These are phyloP conservation scores for Calocera cornea DNA, from an alignment of 768 basidiomycete genomes.

Conservation along the genomic window DNA sequence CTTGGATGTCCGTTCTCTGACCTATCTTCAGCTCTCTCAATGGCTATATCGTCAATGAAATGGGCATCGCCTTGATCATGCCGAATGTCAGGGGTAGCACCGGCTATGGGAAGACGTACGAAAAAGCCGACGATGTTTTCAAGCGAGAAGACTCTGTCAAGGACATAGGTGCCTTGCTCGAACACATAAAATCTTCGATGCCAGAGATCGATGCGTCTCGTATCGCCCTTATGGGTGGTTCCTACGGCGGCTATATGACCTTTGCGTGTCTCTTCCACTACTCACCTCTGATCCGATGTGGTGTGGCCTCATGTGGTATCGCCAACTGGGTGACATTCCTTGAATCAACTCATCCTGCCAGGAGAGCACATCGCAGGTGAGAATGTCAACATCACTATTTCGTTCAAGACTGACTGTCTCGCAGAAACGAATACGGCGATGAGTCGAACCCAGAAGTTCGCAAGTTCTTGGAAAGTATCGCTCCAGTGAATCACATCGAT, in stretches of 20 bases:
- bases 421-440: slow-evolving; percentile 32
- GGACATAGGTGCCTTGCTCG: slow-evolving; percentile 30
- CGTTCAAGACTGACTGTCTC: slow-evolving; percentile 22
- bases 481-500: slow-evolving; percentile 29
- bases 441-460: slow-evolving; percentile 28
- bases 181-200: slow-evolving; percentile 25
- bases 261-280: slow-evolving; percentile 32
- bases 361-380: not conserved
- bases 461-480: slow-evolving; percentile 29
- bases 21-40: slow-evolving; percentile 20
- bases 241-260: slow-evolving; percentile 33
- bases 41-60: slow-evolving; percentile 32
- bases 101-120: slow-evolving; percentile 31
- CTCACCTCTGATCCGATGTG: slow-evolving; percentile 30
- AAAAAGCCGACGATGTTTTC: slow-evolving; percentile 30
- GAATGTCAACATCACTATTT: not conserved
- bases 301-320: slow-evolving; percentile 32
- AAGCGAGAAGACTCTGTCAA: slow-evolving; percentile 34
- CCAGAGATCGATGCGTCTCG: slow-evolving; percentile 26
- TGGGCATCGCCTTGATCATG: slow-evolving; percentile 30
- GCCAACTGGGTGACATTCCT: slow-evolving; percentile 15
- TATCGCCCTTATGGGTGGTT: slow-evolving; percentile 33
- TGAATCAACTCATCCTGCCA: not conserved
- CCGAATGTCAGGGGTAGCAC: slow-evolving; percentile 34
- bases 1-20: not conserved